A percentile compares a stretch with the other conserved stretches of the same genome.
These are phyloP conservation scores for Ophiostoma piceae DNA, from an alignment of 2,329 filamentous ascomycete genomes.

Conservation along the genomic window DNA sequence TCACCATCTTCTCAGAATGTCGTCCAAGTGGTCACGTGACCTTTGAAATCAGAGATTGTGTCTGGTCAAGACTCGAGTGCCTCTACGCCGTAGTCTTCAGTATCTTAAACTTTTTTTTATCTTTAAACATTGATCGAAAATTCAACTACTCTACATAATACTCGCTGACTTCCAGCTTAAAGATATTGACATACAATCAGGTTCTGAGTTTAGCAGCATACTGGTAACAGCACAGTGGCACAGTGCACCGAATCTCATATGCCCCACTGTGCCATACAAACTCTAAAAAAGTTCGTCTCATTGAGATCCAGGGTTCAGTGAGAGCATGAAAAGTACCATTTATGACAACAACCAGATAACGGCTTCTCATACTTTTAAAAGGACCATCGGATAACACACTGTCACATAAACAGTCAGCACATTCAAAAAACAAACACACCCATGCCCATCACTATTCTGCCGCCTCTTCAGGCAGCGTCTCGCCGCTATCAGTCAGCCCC, in stretches of 20 bases:
- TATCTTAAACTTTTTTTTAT: too few relatives aligned
- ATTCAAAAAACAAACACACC: slow-evolving; percentile 1
- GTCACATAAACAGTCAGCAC: background rate
- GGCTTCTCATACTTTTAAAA: background rate
- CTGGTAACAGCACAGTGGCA: background rate
- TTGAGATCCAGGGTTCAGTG: background rate
- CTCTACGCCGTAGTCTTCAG: background rate
- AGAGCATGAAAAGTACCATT: slow-evolving; percentile 10
- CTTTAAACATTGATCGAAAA: too few relatives aligned
- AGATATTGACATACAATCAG: too few relatives aligned
- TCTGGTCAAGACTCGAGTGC: background rate
- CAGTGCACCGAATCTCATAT: background rate
- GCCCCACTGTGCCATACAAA: background rate
- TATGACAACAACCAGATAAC: background rate
- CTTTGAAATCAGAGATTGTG: background rate
- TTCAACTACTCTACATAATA: too few relatives aligned
- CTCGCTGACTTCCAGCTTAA: background rate
- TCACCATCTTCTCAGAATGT: background rate
- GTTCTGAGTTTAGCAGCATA: background rate
- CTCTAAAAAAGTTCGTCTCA: slow-evolving; percentile 12
- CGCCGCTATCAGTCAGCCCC: slow-evolving; percentile 24
- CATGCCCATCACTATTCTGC: slow-evolving; percentile 48
- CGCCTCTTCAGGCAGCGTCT: slow-evolving; percentile 36
- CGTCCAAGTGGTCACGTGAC: background rate
- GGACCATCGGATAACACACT: background rate